A percentile compares a stretch with the other conserved stretches of the same genome.
Evolutionary conservation across 495 filamentous ascomycete genomes (phyloP).

Genomic region (Annulohypoxylon stygium): DNA sequence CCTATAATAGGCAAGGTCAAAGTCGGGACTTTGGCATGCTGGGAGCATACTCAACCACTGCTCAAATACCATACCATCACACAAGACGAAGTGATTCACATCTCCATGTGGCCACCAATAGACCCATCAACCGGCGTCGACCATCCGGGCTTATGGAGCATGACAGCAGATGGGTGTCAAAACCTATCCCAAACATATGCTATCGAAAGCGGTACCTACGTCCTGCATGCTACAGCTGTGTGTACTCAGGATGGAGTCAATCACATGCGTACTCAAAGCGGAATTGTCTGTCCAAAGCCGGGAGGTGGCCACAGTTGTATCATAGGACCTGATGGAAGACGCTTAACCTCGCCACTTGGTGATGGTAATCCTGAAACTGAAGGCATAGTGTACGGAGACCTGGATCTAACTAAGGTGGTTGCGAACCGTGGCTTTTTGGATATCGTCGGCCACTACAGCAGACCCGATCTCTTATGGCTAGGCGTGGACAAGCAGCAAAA

Average conservation of each 20-base stretch:
- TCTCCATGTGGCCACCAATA: slow-evolving; percentile 69
- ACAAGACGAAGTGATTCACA: slow-evolving; percentile 67
- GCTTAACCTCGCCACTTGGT: slow-evolving; percentile 55
- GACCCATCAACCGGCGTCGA: slow-evolving; percentile 42
- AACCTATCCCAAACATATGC: slow-evolving; percentile 63
- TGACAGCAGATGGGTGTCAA: slow-evolving; percentile 54
- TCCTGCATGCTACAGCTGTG: slow-evolving; percentile 63
- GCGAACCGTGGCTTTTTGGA: slow-evolving; percentile 58
- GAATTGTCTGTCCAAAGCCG: slow-evolving; percentile 52
- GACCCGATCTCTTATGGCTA: slow-evolving; percentile 68
- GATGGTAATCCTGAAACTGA: slow-evolving; percentile 50
- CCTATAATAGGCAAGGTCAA: slow-evolving; percentile 52
- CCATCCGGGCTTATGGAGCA: slow-evolving; percentile 48
- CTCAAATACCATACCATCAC: slow-evolving; percentile 68
- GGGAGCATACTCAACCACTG: slow-evolving; percentile 72
- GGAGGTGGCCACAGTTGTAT: slow-evolving; percentile 65
- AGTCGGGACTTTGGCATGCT: slow-evolving; percentile 66
- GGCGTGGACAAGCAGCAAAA: slow-evolving; percentile 58
- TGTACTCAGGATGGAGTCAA: slow-evolving; percentile 60
- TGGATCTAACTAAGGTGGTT: slow-evolving; percentile 58
- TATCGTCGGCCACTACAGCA: slow-evolving; percentile 63
- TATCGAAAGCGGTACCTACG: slow-evolving; percentile 65
- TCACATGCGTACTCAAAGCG: slow-evolving; percentile 52
- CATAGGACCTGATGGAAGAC: slow-evolving; percentile 67
- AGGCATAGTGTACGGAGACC: slow-evolving; percentile 63